These are phyloP conservation scores for Nothomitra cinnamomea DNA, from an alignment of 2,329 filamentous ascomycete species.

Conservation along the genomic window DNA sequence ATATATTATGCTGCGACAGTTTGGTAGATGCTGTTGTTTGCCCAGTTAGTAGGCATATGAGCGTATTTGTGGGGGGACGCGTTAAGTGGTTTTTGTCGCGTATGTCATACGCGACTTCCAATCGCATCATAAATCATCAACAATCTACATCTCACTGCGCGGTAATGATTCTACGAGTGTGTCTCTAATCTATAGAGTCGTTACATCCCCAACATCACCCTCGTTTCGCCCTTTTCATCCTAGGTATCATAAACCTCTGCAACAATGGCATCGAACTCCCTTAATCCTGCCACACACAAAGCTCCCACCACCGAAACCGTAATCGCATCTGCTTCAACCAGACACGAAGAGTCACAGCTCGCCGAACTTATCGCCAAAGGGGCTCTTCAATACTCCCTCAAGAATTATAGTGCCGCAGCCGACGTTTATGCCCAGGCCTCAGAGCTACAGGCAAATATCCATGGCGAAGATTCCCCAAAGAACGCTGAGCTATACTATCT, in stretches of 20 bases:
- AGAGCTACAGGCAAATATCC: constrained; percentile 76
- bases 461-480: constrained; percentile 76
- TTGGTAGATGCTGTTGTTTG: too few species aligned
- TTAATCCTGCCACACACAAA: neutral
- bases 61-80: neutral
- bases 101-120: neutral
- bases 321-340: neutral
- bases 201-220: too few species aligned
- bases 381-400: constrained; percentile 71
- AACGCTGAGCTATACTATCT: constrained; percentile 91
- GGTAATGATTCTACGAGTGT: neutral
- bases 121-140: constrained; percentile 1
- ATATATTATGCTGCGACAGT: too few species aligned
- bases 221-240: neutral
- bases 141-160: too few species aligned
- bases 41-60: too few species aligned
- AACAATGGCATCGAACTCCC: neutral
- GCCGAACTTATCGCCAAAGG: constrained; percentile 67
- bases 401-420: constrained; percentile 71
- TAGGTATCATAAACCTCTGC: neutral
- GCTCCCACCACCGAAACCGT: constrained; percentile 6
- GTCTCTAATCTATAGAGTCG: too few species aligned
- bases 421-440: constrained; percentile 81
- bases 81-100: constrained; percentile 5
- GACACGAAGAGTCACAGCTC: constrained; percentile 41